These are phyloP conservation scores for Sporobolomyces roseus DNA, from an alignment of 768 basidiomycete species.

Conservation along the genomic window DNA sequence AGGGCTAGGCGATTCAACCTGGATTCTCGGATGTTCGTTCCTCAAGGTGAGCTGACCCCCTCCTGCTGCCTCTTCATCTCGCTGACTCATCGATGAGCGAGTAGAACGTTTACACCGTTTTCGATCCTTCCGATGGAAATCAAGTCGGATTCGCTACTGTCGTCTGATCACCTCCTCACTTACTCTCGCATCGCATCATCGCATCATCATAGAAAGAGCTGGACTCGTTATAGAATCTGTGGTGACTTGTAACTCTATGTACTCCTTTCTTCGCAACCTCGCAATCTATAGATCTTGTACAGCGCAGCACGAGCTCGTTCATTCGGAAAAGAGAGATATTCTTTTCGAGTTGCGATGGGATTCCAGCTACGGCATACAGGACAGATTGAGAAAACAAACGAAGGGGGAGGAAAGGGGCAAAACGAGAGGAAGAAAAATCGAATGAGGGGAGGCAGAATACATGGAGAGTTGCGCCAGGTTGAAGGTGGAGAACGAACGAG, in stretches of 20 bases:
- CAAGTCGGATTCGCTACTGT: conserved; percentile 20
- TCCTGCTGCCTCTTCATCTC: no score
- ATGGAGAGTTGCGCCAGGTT: no score
- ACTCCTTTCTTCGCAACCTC: not conserved
- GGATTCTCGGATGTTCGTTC: conserved; percentile 27
- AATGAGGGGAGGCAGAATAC: no score
- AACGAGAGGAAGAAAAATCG: not conserved
- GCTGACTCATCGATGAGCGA: not conserved
- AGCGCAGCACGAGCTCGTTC: no score
- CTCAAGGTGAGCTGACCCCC: conserved; percentile 15
- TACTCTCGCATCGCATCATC: not conserved
- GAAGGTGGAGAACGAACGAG: no score
- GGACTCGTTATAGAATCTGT: not conserved
- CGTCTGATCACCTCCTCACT: not conserved
- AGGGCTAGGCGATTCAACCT: conserved; percentile 14
- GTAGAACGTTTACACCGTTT: conserved; percentile 22
- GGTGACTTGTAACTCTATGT: not conserved
- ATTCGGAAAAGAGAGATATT: no score
- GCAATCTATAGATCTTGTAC: no score
- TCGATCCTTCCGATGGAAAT: conserved; percentile 14
- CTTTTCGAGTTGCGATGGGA: not conserved
- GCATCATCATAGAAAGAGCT: not conserved
- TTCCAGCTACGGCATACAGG: not conserved
- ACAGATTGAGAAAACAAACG: not conserved
- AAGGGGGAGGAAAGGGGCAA: not conserved